Base-by-base conservation (phyloP, 306 rosid species). In the Vigna angularis region DNA sequence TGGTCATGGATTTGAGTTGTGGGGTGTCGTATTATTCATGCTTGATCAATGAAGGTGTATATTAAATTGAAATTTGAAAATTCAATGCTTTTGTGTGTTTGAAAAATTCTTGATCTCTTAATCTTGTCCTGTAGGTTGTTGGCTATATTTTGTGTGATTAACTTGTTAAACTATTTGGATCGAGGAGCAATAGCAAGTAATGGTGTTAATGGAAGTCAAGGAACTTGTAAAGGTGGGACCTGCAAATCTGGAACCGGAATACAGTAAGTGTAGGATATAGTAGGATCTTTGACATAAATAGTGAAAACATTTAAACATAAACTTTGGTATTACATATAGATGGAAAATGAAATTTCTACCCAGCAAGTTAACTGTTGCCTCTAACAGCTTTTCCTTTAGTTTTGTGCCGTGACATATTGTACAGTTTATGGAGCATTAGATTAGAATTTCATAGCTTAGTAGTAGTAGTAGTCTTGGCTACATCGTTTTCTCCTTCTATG, bases 171-270 rank as follows among this genome's bases (percentile, higher is more conserved):
- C 84, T 94, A 94, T 79, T 62, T 94, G 89, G 98, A 94, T 75
- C 93, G 98, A 58, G 98, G 98, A 80, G 89, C 93, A 36, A 94
- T 94, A 62, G 98, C 96, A 26, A 94, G 98, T 87, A 94, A 94
- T 83, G 98, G 98, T 65, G 98, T 94, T 64, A 94, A 94, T 83
- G 98, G 97, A 71, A 88, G 84, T 52, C 87, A n/a, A n/a, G 79
- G 74, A 84, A 89, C 84, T 74, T 94, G 98, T 85, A 22, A 78
- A 45, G 82, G 77, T 76, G 97, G 95, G 36, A 77, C 55, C 59
- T 94, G 98, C 90, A 78, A 86, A 7, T 36, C 90, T 49, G 96
- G 98, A 75, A 79, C 86, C 2, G 98, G 98, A 74, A 94, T 94
- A 80, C 97, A 92, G 98, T 81, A 69, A 70, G 83, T 72, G 40